Conservation (phyloP, 2,329 filamentous ascomycete genomes). For the Clonostachys rosea region DNA sequence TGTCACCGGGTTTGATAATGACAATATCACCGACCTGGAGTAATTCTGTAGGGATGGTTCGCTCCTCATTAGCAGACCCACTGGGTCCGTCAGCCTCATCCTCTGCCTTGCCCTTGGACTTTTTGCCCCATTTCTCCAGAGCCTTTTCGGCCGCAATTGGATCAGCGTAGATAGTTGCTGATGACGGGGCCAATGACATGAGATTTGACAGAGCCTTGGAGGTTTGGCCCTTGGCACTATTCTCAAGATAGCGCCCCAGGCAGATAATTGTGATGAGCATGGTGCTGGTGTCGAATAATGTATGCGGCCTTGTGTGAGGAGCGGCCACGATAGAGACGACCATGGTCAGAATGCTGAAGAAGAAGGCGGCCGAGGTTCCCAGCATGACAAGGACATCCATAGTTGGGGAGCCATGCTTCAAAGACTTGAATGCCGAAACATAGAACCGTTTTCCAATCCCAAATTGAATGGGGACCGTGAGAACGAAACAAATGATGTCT, state of each 20-base stretch:
- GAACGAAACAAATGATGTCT: constrained; percentile 74
- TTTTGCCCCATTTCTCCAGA: constrained; percentile 67
- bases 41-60: constrained; percentile 85
- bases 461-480: constrained; percentile 94
- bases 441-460: constrained; percentile 96
- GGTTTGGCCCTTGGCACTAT: constrained; percentile 91
- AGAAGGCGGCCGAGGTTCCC: constrained; percentile 92
- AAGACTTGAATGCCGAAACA: constrained; percentile 83
- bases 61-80: constrained; percentile 71
- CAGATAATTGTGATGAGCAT: constrained; percentile 98
- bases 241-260: constrained; percentile 87
- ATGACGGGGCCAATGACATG: constrained; percentile 94
- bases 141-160: constrained; percentile 90
- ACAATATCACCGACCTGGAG: constrained; percentile 93
- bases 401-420: constrained; percentile 86
- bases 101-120: constrained; percentile 22
- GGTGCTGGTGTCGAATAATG: constrained; percentile 94
- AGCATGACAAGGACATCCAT: constrained; percentile 97
- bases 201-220: constrained; percentile 88
- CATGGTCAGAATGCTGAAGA: constrained; percentile 91
- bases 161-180: constrained; percentile 94
- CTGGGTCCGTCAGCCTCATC: constrained; percentile 18
- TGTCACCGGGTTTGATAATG: constrained; percentile 88
- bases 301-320: constrained; percentile 76
- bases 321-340: constrained; percentile 69